Evolutionary conservation across 2,329 filamentous ascomycete genomes (phyloP).

Genomic region (Sporothrix pallida): DNA sequence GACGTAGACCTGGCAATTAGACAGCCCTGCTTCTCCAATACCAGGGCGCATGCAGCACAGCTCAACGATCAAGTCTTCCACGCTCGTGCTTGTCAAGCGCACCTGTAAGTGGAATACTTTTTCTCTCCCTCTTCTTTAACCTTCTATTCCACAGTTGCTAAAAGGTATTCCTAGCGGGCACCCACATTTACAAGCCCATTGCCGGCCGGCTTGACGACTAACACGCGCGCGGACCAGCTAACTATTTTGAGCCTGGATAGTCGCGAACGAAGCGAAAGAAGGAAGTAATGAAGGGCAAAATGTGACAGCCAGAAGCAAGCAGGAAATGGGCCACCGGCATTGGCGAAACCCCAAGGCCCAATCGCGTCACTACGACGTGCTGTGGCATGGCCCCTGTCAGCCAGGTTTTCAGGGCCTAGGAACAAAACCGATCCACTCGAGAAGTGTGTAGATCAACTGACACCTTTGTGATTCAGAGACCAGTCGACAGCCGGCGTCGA

Average conservation of each 20-base stretch:
- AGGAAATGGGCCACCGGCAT: not conserved
- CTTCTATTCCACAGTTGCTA: not conserved
- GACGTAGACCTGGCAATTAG: conserved; percentile 3
- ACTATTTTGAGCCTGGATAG: not conserved
- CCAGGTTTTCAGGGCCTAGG: not conserved
- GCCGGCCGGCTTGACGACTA: conserved; percentile 19
- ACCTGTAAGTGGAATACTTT: no score
- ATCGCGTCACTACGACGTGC: conserved; percentile 17
- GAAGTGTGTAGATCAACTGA: not conserved
- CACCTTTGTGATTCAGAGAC: not conserved
- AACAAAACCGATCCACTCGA: not conserved
- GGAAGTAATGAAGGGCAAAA: not conserved
- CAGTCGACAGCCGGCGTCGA: not conserved
- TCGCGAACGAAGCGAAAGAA: not conserved
- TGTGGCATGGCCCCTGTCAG: not conserved
- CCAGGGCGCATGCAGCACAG: not conserved
- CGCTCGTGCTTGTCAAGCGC: not conserved
- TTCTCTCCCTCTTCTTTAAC: no score
- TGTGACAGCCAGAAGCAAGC: no score
- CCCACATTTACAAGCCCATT: not conserved
- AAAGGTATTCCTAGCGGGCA: not conserved
- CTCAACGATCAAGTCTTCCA: conserved; percentile 4
- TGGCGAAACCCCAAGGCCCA: not conserved
- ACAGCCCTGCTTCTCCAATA: conserved; percentile 13
- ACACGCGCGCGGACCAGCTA: conserved; percentile 14